Percentiles rank a stretch among this genome's conserved stretches.
Conservation (phyloP, 805 yeast species). For the Sugiyamaella lignohabitans region DNA sequence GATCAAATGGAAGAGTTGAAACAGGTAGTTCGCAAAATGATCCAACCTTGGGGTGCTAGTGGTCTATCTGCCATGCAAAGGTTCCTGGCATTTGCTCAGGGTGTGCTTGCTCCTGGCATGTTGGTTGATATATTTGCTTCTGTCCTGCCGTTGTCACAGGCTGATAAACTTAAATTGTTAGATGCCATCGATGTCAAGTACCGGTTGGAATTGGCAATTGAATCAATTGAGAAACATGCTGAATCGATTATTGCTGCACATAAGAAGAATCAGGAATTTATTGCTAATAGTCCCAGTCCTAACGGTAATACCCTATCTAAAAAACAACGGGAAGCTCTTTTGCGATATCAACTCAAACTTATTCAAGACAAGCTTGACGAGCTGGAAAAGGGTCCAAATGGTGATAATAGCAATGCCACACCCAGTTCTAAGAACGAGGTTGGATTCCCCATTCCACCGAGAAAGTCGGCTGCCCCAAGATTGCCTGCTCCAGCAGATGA, state of each 20-base stretch:
- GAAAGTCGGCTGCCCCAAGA: background rate
- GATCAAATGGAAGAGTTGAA: slow-evolving; percentile 11
- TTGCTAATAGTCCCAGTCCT: slow-evolving; percentile 3
- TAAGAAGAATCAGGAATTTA: slow-evolving; percentile 11
- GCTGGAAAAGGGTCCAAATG: slow-evolving; percentile 6
- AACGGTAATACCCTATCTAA: slow-evolving; percentile 8
- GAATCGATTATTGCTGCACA: slow-evolving; percentile 11
- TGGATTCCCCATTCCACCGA: background rate
- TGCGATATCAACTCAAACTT: slow-evolving; percentile 24
- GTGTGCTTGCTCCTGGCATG: slow-evolving; percentile 22
- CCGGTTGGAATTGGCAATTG: slow-evolving; percentile 26
- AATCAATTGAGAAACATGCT: slow-evolving; percentile 11
- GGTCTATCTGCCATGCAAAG: slow-evolving; percentile 12
- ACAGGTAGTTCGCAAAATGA: slow-evolving; percentile 10
- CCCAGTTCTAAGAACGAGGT: background rate
- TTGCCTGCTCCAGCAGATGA: slow-evolving; percentile 2
- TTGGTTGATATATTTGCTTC: slow-evolving; percentile 33
- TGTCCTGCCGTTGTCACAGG: slow-evolving; percentile 29
- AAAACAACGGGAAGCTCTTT: slow-evolving; percentile 26
- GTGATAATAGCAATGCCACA: background rate
- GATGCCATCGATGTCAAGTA: slow-evolving; percentile 23
- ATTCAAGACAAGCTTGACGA: slow-evolving; percentile 24
- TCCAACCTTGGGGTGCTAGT: slow-evolving; percentile 11
- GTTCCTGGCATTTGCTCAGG: slow-evolving; percentile 10
- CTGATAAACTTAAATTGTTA: slow-evolving; percentile 28